Percentiles rank a stretch among this genome's conserved stretches.
Conservation (phyloP, 1,284 basidiomycete genomes). For the Leucoagaricus sp. region DNA sequence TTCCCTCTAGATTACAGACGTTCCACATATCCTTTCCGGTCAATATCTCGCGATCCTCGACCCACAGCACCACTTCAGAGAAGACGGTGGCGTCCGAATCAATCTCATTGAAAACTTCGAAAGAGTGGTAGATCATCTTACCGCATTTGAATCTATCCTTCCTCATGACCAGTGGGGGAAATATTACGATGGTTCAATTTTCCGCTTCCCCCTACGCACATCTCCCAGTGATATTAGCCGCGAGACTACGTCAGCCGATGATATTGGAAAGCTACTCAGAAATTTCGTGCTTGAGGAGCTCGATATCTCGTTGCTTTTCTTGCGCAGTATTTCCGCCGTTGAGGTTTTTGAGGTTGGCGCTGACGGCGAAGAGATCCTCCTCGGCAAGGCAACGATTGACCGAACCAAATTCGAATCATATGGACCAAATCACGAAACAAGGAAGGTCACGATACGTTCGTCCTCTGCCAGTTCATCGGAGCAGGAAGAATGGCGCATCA, state of each 20-base stretch:
- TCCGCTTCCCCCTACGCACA: slow-evolving; percentile 47
- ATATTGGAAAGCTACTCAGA: slow-evolving; percentile 39
- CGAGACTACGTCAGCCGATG: slow-evolving; percentile 29
- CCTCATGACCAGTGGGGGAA: neutral
- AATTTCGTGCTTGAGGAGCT: slow-evolving; percentile 45
- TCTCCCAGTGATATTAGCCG: slow-evolving; percentile 33
- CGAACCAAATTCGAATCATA: neutral
- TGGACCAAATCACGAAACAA: neutral
- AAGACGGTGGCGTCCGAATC: slow-evolving; percentile 30
- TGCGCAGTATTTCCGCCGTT: slow-evolving; percentile 39
- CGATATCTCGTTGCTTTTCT: slow-evolving; percentile 44
- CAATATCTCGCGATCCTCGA: slow-evolving; percentile 43
- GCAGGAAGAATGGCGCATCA: slow-evolving; percentile 24
- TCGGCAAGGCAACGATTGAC: slow-evolving; percentile 3
- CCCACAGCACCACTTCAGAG: slow-evolving; percentile 36
- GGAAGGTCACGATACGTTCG: neutral
- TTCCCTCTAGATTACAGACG: slow-evolving; percentile 44
- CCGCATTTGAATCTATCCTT: slow-evolving; percentile 34
- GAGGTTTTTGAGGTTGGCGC: slow-evolving; percentile 39
- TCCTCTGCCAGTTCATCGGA: neutral
- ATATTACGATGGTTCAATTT: slow-evolving; percentile 38
- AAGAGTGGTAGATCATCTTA: slow-evolving; percentile 32
- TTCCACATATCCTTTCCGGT: slow-evolving; percentile 49
- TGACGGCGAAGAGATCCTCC: slow-evolving; percentile 20
- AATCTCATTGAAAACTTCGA: slow-evolving; percentile 27